Percentiles rank a stretch among this genome's conserved stretches.
Evolutionary conservation across 352 stramenopile species (phyloP).

Genomic region (Phytophthora podocarpi): DNA sequence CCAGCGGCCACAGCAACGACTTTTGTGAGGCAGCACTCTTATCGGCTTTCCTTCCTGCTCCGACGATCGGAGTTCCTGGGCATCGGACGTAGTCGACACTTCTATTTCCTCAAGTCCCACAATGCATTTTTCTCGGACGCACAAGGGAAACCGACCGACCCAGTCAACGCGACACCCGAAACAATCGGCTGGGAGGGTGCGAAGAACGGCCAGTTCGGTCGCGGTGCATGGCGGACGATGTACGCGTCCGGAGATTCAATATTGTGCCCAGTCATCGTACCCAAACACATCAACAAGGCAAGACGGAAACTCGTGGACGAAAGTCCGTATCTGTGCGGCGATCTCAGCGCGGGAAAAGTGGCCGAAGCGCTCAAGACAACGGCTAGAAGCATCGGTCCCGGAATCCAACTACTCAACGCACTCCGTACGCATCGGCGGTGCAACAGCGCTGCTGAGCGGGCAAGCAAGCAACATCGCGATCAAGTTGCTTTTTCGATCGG

Average conservation of each 20-base stretch:
- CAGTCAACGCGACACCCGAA: constrained; percentile 1
- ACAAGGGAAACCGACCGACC: neutral
- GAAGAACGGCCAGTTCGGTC: constrained; percentile 31
- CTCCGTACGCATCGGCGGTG: too few relatives aligned
- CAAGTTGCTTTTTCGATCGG: too few relatives aligned
- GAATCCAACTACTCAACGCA: too few relatives aligned
- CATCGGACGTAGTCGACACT: neutral
- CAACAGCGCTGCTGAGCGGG: too few relatives aligned
- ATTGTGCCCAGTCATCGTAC: constrained; percentile 12
- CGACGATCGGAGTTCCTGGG: constrained; percentile 20
- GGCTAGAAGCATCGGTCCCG: too few relatives aligned
- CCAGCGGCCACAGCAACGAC: constrained; percentile 2
- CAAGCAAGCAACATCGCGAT: too few relatives aligned
- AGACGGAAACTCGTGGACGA: neutral
- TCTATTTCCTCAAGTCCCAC: constrained; percentile 16
- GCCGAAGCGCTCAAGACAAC: neutral
- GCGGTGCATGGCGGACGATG: constrained; percentile 22
- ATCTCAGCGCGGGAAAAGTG: neutral
- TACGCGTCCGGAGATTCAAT: neutral
- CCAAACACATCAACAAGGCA: neutral
- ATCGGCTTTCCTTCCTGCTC: constrained; percentile 35
- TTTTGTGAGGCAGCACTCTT: constrained; percentile 31
- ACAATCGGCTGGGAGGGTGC: constrained; percentile 10
- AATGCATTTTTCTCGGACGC: constrained; percentile 19
- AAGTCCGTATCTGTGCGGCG: neutral